Evolutionary conservation across 345 rosid species (phyloP).

Genomic region (Arabidopsis thaliana): DNA sequence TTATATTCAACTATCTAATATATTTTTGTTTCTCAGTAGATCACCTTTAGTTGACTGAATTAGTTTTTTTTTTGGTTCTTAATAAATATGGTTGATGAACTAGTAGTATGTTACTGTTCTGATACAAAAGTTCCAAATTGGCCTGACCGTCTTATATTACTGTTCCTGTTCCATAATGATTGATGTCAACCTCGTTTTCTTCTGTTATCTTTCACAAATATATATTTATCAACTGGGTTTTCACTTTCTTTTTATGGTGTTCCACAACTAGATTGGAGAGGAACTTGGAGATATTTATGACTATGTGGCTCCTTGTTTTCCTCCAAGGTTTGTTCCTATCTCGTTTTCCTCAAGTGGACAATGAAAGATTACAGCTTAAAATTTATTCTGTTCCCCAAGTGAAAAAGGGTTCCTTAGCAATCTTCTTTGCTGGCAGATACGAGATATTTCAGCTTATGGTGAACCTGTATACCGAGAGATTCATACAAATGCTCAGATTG

Average conservation of each 20-base stretch:
- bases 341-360: not conserved
- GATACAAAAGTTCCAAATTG: constrained; percentile 2
- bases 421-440: constrained; percentile 69
- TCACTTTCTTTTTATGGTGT: constrained; percentile 32
- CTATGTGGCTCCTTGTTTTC: constrained; percentile 98
- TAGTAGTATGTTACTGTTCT: constrained; percentile 8
- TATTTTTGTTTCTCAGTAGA: constrained; percentile 14
- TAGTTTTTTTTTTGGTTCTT: constrained; percentile 3
- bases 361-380: constrained; percentile 16
- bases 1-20: constrained; percentile 23
- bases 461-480: constrained; percentile 97
- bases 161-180: constrained; percentile 10
- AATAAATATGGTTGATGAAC: constrained; percentile 24
- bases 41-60: constrained; percentile 19
- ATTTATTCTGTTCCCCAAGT: constrained; percentile 1
- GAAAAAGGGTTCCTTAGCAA: constrained; percentile 20
- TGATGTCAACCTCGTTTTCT: constrained; percentile 8
- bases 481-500: constrained; percentile 97
- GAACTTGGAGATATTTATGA: constrained; percentile 99
- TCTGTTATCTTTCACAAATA: constrained; percentile 20
- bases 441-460: constrained; percentile 99
- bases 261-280: constrained; percentile 79
- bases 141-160: not conserved
- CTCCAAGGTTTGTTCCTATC: constrained; percentile 68
- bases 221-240: not conserved